Evolutionary conservation across 495 filamentous ascomycete genomes (phyloP), one percentile per base, ranked within the genome.

Genomic region (Tuber aestivum): DNA sequence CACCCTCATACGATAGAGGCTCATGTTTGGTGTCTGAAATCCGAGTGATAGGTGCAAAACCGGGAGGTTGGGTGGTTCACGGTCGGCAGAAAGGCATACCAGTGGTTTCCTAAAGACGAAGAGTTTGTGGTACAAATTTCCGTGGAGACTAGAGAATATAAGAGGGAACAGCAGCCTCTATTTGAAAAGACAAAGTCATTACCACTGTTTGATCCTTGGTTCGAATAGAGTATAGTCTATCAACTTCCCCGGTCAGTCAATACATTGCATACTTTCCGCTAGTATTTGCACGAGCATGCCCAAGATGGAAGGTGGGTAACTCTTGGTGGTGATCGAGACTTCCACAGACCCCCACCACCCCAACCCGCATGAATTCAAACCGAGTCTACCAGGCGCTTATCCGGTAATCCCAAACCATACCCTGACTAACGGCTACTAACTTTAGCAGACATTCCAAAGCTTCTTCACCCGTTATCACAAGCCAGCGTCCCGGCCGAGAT

Each of bases 171-270:
- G 61, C 83, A 85, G 45, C 82, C 83, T 0, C 74, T 85, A n/a
- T 74, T 77, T 70, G 84, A 86, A 76, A 85, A 86, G 71, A 35
- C 85, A n/a, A 85, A 86, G 74, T 82, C 86, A 1, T 75, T 86
- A 5, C 48, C 85, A 1, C 82, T 86, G 10, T 85, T 86, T 82
- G 86, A 85, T 70, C 85, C 83, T 20, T 50, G 85, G 0, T 83
- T 81, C 20, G 83, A 85, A 82, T 86, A 83, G 85, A 80, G 41
- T 71, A 8, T 32, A 80, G 41, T 71, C 2, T 32, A 45, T 72
- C 35, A 9, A 72, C 23, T 42, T 44, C 23, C 8, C 44, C n/a
- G 27, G 27, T 14, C 27, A 18, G 70, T 76, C 35, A 56, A 74
- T 42, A 56, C 14, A 41, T 37, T 65, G 38, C 44, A 40, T 37